phyloP scores from a whole-genome alignment of 108 stramenopile genomes.

The Nitzschia sp. region DNA sequence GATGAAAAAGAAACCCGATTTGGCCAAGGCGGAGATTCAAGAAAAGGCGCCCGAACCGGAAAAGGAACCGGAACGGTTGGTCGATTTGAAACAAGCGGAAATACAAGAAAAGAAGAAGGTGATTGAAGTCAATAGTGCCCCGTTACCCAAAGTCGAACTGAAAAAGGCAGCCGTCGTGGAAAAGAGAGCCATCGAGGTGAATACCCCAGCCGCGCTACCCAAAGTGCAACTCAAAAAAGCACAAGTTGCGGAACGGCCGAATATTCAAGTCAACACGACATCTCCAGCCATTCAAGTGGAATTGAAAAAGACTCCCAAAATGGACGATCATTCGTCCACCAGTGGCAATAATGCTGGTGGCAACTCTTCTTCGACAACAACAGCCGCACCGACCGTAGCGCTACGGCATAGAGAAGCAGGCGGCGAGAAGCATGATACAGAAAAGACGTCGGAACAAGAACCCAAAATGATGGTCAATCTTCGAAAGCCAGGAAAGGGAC shows the following conservation, averaged over 20 bases:
- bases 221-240: conserved; percentile 13
- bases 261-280: background rate
- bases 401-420: conserved; percentile 3
- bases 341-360: background rate
- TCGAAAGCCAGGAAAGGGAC: conserved; percentile 10
- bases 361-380: background rate
- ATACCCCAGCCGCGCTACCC: background rate
- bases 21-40: conserved; percentile 1
- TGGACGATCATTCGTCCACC: background rate
- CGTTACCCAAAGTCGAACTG: conserved; percentile 7
- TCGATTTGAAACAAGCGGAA: conserved; percentile 6
- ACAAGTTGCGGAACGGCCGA: background rate
- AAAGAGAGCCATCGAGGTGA: conserved; percentile 1
- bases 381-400: background rate
- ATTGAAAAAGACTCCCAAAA: background rate
- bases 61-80: conserved; percentile 8
- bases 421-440: background rate
- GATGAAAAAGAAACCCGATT: conserved; percentile 1
- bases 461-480: conserved; percentile 5
- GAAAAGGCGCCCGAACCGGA: background rate
- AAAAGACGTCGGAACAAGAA: background rate
- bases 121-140: background rate
- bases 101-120: background rate
- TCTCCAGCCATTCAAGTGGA: background rate
- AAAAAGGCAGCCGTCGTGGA: background rate